Conservation (phyloP, 306 rosid genomes). For the Trifolium dubium region DNA sequence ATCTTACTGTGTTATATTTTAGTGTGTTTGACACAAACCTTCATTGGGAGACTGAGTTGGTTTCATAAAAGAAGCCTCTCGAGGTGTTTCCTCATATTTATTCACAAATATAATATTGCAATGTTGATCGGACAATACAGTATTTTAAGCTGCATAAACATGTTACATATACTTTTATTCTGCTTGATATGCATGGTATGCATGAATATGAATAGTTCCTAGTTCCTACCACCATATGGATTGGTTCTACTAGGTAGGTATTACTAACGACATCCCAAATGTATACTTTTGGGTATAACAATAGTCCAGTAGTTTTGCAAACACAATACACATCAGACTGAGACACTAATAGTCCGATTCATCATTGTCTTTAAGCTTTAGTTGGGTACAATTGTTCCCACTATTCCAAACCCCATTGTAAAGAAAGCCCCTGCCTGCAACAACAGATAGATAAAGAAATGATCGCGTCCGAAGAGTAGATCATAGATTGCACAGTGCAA, state of each 20-base stretch:
- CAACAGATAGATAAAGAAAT: conserved; percentile 57
- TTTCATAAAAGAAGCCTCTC: conserved; percentile 19
- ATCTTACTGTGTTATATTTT: conserved; percentile 27
- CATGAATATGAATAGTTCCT: conserved; percentile 24
- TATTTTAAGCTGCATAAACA: conserved; percentile 32
- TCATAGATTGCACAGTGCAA: conserved; percentile 64
- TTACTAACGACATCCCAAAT: conserved; percentile 23
- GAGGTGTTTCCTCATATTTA: conserved; percentile 1
- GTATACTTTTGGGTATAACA: conserved; percentile 26
- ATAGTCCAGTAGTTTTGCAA: conserved; percentile 16
- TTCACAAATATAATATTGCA: conserved; percentile 9
- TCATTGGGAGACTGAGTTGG: conserved; percentile 16
- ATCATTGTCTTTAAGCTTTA: conserved; percentile 37
- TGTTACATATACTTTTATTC: conserved; percentile 13
- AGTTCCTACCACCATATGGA: conserved; percentile 26
- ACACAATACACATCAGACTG: conserved; percentile 34
- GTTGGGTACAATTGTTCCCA: conserved; percentile 57
- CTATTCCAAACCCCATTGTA: conserved; percentile 59
- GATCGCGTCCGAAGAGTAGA: conserved; percentile 53
- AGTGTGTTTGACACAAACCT: neutral
- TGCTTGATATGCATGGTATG: conserved; percentile 35
- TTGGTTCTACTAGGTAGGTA: conserved; percentile 35
- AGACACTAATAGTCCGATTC: conserved; percentile 8
- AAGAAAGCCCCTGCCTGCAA: conserved; percentile 69
- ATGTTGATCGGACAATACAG: conserved; percentile 21